phyloP scores from a whole-genome alignment of 768 basidiomycete species.

The Phylloporus scabripes region DNA sequence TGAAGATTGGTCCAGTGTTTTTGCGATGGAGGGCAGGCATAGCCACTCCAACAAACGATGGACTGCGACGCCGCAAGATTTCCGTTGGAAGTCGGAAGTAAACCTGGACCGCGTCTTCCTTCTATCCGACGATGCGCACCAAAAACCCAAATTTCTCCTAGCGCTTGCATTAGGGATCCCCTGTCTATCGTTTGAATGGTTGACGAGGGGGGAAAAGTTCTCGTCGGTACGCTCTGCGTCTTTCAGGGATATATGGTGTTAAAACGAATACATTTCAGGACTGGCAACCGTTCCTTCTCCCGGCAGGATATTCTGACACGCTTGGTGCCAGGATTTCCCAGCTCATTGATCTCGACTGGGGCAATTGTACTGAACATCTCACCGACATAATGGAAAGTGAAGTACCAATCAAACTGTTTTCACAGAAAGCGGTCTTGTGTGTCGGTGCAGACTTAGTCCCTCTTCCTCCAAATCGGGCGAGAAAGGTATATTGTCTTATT shows the following conservation, averaged over 20 bases:
- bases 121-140: constrained; percentile 56
- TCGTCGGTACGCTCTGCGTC: constrained; percentile 19
- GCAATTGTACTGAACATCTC: constrained; percentile 46
- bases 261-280: constrained; percentile 32
- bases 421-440: constrained; percentile 51
- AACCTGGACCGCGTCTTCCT: constrained; percentile 50
- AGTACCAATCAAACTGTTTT: constrained; percentile 55
- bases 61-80: constrained; percentile 45
- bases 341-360: constrained; percentile 46
- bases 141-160: constrained; percentile 75
- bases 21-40: constrained; percentile 51
- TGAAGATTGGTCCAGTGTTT: constrained; percentile 56
- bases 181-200: constrained; percentile 60
- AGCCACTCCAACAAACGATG: constrained; percentile 44
- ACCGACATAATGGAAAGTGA: constrained; percentile 53
- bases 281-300: constrained; percentile 59
- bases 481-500: constrained; percentile 12
- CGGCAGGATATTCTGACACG: constrained; percentile 43
- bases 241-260: constrained; percentile 5
- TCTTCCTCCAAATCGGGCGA: constrained; percentile 25
- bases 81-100: constrained; percentile 39
- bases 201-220: constrained; percentile 27
- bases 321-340: constrained; percentile 42
- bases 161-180: constrained; percentile 86
- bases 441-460: constrained; percentile 54